Evolutionary conservation across 805 yeast genomes (phyloP), one percentile per base, ranked within the genome.

Genomic region (Candida hispaniensis): DNA sequence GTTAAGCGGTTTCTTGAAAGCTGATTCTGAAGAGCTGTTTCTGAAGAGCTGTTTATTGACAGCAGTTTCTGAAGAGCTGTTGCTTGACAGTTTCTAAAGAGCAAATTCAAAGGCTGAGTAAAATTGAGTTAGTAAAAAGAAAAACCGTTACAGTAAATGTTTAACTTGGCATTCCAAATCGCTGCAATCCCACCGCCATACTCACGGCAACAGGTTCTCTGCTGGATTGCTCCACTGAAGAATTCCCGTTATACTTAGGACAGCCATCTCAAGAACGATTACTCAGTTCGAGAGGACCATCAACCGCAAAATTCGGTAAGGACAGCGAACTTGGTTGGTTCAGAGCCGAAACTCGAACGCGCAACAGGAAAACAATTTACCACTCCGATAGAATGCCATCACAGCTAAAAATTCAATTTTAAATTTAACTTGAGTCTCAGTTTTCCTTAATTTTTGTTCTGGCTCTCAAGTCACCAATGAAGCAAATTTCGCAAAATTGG

Each of bases 381-480:
- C 98, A 91, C 52, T 91, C 98, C n/a, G 86, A 83, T 63, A 71
- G 98, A 54, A 91, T 91, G 99, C 99, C 36, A 32, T 32, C 18
- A 32, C 36, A 32, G 36, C 36, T 23, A 14, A 17, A 5, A 5
- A 13, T n/a, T n/a, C n/a, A n/a, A n/a, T n/a, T n/a, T n/a, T n/a
- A n/a, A n/a, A n/a, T n/a, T n/a, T n/a, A n/a, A n/a, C n/a, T n/a
- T n/a, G n/a, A n/a, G n/a, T n/a, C n/a, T n/a, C n/a, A n/a, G n/a
- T n/a, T n/a, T n/a, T n/a, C n/a, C n/a, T n/a, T n/a, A n/a, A n/a
- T n/a, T n/a, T n/a, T n/a, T n/a, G n/a, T n/a, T n/a, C n/a, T n/a
- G n/a, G n/a, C n/a, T n/a, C n/a, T n/a, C n/a, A n/a, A n/a, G n/a
- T n/a, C n/a, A n/a, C n/a, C n/a, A n/a, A n/a, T n/a, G n/a, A n/a